A percentile compares a stretch with the other conserved stretches of the same genome.
Evolutionary conservation across 305 asterid species (phyloP).

Genomic region (Withania somnifera): DNA sequence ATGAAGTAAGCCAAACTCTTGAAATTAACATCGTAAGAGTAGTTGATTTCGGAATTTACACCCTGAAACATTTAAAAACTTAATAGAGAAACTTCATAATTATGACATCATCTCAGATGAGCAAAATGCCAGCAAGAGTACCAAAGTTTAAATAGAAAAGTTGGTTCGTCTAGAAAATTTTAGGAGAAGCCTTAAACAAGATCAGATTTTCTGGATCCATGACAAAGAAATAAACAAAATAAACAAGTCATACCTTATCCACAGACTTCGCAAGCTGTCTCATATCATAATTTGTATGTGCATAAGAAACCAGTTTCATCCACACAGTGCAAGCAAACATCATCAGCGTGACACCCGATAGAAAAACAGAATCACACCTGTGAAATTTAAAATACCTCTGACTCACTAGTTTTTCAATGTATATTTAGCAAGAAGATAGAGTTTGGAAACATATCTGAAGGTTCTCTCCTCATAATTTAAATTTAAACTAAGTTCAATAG

Average conservation of each 20-base stretch:
- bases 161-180: not conserved
- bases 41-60: slow-evolving; percentile 49
- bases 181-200: not conserved
- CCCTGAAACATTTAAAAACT: slow-evolving; percentile 31
- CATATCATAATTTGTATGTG: slow-evolving; percentile 90
- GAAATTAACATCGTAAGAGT: slow-evolving; percentile 49
- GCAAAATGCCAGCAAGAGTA: slow-evolving; percentile 1
- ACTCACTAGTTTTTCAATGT: not conserved
- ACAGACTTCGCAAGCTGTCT: slow-evolving; percentile 57
- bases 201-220: not conserved
- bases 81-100: not conserved
- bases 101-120: not conserved
- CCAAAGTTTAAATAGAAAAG: not conserved
- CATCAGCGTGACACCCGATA: slow-evolving; percentile 76
- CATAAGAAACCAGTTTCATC: slow-evolving; percentile 93
- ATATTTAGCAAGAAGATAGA: not conserved
- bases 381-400: slow-evolving; percentile 13
- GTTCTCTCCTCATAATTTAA: not conserved
- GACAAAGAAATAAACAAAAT: not conserved
- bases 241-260: slow-evolving; percentile 50
- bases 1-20: slow-evolving; percentile 77
- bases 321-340: slow-evolving; percentile 73
- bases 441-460: not conserved
- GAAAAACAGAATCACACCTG: slow-evolving; percentile 97
- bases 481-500: not conserved